These are phyloP conservation scores for Cladophialophora bantiana DNA, from an alignment of 2,329 filamentous ascomycete genomes.

Conservation along the genomic window DNA sequence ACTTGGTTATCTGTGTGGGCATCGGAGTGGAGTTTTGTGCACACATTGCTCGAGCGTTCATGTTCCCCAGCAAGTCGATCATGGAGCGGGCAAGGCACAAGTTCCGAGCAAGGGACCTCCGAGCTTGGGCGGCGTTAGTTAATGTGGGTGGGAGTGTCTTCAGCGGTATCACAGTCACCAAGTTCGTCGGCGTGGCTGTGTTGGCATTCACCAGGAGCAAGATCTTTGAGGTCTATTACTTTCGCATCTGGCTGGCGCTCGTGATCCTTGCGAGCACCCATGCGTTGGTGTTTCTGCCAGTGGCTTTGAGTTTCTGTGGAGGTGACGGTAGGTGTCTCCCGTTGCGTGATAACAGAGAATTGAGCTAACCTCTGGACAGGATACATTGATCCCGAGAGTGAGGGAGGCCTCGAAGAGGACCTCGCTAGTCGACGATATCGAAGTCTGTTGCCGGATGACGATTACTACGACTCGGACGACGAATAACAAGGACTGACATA, in stretches of 20 bases:
- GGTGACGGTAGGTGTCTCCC: conserved; percentile 68
- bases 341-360: neutral
- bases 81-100: conserved; percentile 80
- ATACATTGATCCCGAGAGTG: conserved; percentile 84
- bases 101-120: conserved; percentile 81
- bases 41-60: conserved; percentile 94
- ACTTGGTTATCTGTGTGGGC: conserved; percentile 94
- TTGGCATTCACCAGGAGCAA: conserved; percentile 94
- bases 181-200: conserved; percentile 88
- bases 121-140: conserved; percentile 90
- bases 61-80: conserved; percentile 83
- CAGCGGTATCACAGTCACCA: conserved; percentile 94
- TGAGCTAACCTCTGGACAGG: conserved; percentile 51
- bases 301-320: conserved; percentile 83
- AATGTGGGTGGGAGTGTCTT: conserved; percentile 96
- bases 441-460: conserved; percentile 78
- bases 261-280: conserved; percentile 89
- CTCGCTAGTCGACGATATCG: conserved; percentile 79
- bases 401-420: conserved; percentile 89
- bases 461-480: conserved; percentile 77
- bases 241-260: conserved; percentile 92
- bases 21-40: conserved; percentile 98
- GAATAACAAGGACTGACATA: neutral
- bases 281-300: conserved; percentile 88
- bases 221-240: conserved; percentile 99